phyloP scores from a whole-genome alignment of 495 filamentous ascomycete genomes.

The Penicilliopsis zonata region DNA sequence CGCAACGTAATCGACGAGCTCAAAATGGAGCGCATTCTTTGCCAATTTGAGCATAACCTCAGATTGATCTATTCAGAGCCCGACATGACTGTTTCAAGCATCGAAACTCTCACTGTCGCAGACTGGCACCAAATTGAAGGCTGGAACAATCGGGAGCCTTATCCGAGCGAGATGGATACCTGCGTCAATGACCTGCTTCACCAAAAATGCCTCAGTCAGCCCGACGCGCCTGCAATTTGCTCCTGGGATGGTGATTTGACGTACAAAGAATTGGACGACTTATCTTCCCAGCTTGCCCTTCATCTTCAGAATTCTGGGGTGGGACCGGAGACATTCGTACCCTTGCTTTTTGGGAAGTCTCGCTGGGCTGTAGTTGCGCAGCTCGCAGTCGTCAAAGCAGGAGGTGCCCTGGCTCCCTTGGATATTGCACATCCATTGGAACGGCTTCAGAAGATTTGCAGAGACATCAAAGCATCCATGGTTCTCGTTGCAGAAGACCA shows the following conservation, averaged over 20 bases:
- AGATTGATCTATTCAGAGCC: too few relatives aligned
- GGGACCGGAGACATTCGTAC: slow-evolving; percentile 8
- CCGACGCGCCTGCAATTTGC: slow-evolving; percentile 27
- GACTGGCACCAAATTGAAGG: neutral
- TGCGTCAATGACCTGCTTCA: neutral
- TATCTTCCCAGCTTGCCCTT: slow-evolving; percentile 13
- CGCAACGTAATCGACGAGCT: neutral
- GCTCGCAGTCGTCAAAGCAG: slow-evolving; percentile 34
- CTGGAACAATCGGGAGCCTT: neutral
- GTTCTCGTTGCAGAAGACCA: slow-evolving; percentile 13
- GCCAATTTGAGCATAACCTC: slow-evolving; percentile 4
- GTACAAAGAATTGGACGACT: slow-evolving; percentile 26
- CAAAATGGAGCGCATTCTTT: slow-evolving; percentile 1
- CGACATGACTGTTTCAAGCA: neutral
- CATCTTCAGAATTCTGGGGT: slow-evolving; percentile 8
- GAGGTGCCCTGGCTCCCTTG: slow-evolving; percentile 33
- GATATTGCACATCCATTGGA: slow-evolving; percentile 34
- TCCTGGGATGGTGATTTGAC: slow-evolving; percentile 33
- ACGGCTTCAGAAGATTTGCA: slow-evolving; percentile 33
- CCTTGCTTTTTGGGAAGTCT: slow-evolving; percentile 28
- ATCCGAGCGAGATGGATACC: neutral
- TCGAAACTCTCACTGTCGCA: neutral
- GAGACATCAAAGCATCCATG: slow-evolving; percentile 32
- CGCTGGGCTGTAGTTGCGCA: slow-evolving; percentile 25
- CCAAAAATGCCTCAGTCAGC: slow-evolving; percentile 3